phyloP scores from a whole-genome alignment of 441 rosid species.

The Dalechampia spathulata region DNA sequence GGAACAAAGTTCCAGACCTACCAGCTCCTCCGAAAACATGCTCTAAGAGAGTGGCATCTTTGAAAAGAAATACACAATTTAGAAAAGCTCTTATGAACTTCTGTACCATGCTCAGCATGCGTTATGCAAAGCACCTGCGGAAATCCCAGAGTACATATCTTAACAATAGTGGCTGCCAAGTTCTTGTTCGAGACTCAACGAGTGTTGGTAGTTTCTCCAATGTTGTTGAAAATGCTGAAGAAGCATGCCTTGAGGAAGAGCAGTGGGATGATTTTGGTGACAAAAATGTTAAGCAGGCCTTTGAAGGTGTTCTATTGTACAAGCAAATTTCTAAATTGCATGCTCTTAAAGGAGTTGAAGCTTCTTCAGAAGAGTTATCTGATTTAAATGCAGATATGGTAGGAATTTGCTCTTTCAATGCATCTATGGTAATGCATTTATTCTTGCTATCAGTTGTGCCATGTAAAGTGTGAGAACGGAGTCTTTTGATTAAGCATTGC shows the following conservation, averaged over 20 bases:
- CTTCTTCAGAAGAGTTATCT: conserved; percentile 45
- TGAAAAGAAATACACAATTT: conserved; percentile 50
- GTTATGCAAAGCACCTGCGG: conserved; percentile 63
- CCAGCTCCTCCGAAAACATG: conserved; percentile 67
- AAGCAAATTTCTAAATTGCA: conserved; percentile 65
- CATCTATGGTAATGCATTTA: conserved; percentile 1
- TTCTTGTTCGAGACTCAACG: conserved; percentile 30
- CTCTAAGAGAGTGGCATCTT: conserved; percentile 55
- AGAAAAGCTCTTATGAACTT: conserved; percentile 75
- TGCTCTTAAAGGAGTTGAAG: conserved; percentile 38
- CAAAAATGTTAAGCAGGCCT: conserved; percentile 40
- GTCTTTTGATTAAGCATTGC: conserved; percentile 5
- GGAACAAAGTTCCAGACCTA: conserved; percentile 63
- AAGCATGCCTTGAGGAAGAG: conserved; percentile 35
- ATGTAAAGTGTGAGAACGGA: background rate
- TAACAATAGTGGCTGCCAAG: conserved; percentile 27
- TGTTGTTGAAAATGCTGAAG: conserved; percentile 31
- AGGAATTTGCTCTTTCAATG: conserved; percentile 27
- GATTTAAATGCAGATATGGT: conserved; percentile 37
- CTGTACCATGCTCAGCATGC: conserved; percentile 71
- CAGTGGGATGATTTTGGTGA: conserved; percentile 89
- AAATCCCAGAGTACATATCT: conserved; percentile 32
- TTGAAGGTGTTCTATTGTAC: conserved; percentile 60
- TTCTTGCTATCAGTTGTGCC: background rate
- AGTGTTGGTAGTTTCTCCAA: conserved; percentile 17